These are phyloP conservation scores for Rubus parviflorus DNA, from an alignment of 306 rosid species.

Conservation along the genomic window DNA sequence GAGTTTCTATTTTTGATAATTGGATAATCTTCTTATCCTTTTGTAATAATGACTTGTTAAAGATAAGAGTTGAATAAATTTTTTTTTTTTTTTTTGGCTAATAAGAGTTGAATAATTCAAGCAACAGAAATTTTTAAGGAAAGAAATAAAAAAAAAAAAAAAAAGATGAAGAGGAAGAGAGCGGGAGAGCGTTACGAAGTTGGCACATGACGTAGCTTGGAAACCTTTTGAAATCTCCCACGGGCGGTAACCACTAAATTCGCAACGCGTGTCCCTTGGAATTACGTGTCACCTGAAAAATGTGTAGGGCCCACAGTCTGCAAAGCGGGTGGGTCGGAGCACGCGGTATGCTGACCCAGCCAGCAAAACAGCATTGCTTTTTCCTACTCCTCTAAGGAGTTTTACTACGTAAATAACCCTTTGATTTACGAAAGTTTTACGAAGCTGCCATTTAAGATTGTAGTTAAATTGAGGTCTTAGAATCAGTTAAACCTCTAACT, in stretches of 20 bases:
- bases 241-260: constrained; percentile 7
- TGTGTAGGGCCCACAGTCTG: neutral
- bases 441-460: neutral
- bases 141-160: neutral
- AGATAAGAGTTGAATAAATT: neutral
- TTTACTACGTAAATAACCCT: constrained; percentile 1
- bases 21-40: neutral
- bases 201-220: constrained; percentile 43
- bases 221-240: constrained; percentile 10
- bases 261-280: constrained; percentile 18
- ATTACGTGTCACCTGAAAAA: constrained; percentile 21
- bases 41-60: neutral
- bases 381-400: constrained; percentile 10
- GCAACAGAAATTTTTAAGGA: neutral
- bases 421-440: neutral
- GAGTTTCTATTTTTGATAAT: neutral
- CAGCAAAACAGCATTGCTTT: neutral
- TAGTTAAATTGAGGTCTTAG: too few relatives aligned
- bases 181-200: constrained; percentile 12
- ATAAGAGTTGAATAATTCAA: neutral
- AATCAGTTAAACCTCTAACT: neutral
- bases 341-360: constrained; percentile 17
- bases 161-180: neutral
- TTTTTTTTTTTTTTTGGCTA: too few relatives aligned
- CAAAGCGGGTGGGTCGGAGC: neutral